These are phyloP conservation scores for Calonectria multiphialidica DNA, from an alignment of 2,329 filamentous ascomycete genomes.

Conservation along the genomic window DNA sequence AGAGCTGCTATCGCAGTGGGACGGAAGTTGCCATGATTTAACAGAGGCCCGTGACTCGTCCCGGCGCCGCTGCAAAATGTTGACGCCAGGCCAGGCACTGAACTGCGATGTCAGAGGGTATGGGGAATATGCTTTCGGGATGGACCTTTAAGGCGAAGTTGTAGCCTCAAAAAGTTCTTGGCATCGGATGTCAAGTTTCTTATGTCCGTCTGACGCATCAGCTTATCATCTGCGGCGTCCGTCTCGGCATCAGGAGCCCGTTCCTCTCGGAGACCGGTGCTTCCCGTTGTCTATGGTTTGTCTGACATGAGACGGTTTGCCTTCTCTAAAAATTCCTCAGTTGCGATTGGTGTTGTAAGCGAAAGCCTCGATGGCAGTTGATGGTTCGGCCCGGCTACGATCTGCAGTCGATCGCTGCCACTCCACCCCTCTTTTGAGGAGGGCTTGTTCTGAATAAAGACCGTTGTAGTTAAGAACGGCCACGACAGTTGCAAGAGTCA, in stretches of 20 bases:
- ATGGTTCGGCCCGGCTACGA: neutral
- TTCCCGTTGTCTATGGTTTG: neutral
- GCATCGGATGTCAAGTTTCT: neutral
- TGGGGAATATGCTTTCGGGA: neutral
- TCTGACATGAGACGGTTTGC: neutral
- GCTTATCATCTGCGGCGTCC: neutral
- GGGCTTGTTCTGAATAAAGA: neutral
- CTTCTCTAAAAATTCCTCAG: neutral
- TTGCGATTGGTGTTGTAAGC: neutral
- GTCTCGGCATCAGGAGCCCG: neutral
- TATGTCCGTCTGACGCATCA: neutral
- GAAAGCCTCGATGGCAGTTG: neutral
- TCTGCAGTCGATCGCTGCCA: neutral
- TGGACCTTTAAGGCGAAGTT: neutral
- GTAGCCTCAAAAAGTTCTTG: too few species aligned
- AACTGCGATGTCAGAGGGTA: too few species aligned
- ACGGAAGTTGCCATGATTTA: neutral
- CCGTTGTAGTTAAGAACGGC: neutral
- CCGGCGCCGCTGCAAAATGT: neutral
- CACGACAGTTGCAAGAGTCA: neutral
- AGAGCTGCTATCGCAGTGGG: neutral
- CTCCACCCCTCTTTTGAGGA: neutral
- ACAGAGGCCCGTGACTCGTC: neutral
- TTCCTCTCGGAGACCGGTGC: neutral
- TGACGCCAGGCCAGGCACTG: neutral